These are phyloP conservation scores for Raffaelea albimanens DNA, from an alignment of 2,329 filamentous ascomycete species.

Conservation along the genomic window DNA sequence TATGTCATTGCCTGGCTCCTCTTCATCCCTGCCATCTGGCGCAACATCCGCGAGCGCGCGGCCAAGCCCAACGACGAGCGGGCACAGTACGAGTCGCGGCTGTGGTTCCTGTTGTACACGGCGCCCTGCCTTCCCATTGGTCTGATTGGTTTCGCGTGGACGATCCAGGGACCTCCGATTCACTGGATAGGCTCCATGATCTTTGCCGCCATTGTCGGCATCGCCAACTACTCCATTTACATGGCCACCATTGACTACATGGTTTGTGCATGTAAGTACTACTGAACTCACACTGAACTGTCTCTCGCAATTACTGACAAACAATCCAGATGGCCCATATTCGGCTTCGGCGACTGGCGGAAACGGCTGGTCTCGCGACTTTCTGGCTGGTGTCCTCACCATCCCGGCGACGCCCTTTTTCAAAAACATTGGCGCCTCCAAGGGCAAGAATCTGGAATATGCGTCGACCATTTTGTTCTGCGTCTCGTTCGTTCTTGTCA, in stretches of 20 bases:
- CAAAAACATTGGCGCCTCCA: conserved; percentile 42
- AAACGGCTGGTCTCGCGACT: conserved; percentile 65
- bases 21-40: conserved; percentile 48
- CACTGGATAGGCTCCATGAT: conserved; percentile 62
- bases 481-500: conserved; percentile 51
- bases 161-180: conserved; percentile 50
- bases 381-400: conserved; percentile 63
- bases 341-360: conserved; percentile 67
- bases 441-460: conserved; percentile 39
- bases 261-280: conserved; percentile 42
- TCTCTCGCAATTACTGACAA: conserved; percentile 19
- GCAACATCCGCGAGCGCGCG: conserved; percentile 40
- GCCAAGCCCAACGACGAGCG: conserved; percentile 43
- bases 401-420: conserved; percentile 59
- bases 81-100: conserved; percentile 60
- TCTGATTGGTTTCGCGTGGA: conserved; percentile 62
- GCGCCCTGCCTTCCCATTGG: conserved; percentile 55
- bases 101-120: conserved; percentile 55
- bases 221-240: conserved; percentile 67
- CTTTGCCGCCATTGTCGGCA: conserved; percentile 56
- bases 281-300: background rate
- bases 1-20: conserved; percentile 53
- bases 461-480: conserved; percentile 55
- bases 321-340: conserved; percentile 55
- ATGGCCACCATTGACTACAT: conserved; percentile 74